phyloP scores from a whole-genome alignment of 192 early-diverging fungal species.

The Rhizophagus clarus region DNA sequence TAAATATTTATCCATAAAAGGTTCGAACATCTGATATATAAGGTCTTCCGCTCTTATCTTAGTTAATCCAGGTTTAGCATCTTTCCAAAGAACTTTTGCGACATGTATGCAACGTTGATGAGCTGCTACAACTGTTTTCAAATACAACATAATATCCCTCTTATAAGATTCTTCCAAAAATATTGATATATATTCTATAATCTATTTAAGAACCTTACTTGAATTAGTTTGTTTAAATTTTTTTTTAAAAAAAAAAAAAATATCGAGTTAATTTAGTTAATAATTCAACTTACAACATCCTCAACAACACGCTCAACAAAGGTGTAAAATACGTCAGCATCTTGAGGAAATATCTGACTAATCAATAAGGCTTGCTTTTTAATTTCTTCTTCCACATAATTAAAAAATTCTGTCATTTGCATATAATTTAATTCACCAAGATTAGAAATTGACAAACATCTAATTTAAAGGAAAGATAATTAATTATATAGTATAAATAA shows the following conservation, averaged over 20 bases:
- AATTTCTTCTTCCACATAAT: slow-evolving; percentile 66
- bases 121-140: slow-evolving; percentile 66
- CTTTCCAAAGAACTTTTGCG: slow-evolving; percentile 46
- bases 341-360: slow-evolving; percentile 66
- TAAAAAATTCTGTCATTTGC: slow-evolving; percentile 63
- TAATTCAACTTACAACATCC: slow-evolving; percentile 55
- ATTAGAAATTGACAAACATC: background rate
- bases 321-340: slow-evolving; percentile 67
- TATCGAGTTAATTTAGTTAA: background rate
- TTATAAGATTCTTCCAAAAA: slow-evolving; percentile 64
- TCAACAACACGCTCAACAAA: slow-evolving; percentile 83
- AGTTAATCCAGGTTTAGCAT: slow-evolving; percentile 46
- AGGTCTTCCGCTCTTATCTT: slow-evolving; percentile 53
- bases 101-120: slow-evolving; percentile 65
- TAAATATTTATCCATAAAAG: slow-evolving; percentile 70
- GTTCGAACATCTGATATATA: slow-evolving; percentile 62
- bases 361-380: slow-evolving; percentile 66
- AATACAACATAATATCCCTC: slow-evolving; percentile 62
- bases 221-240: background rate
- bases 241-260: too few species aligned
- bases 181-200: slow-evolving; percentile 73
- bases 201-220: slow-evolving; percentile 34
- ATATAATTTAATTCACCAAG: slow-evolving; percentile 22
- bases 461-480: background rate
- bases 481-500: background rate